Conservation (phyloP, 331 rosid genomes). For the Quercus phellos region DNA sequence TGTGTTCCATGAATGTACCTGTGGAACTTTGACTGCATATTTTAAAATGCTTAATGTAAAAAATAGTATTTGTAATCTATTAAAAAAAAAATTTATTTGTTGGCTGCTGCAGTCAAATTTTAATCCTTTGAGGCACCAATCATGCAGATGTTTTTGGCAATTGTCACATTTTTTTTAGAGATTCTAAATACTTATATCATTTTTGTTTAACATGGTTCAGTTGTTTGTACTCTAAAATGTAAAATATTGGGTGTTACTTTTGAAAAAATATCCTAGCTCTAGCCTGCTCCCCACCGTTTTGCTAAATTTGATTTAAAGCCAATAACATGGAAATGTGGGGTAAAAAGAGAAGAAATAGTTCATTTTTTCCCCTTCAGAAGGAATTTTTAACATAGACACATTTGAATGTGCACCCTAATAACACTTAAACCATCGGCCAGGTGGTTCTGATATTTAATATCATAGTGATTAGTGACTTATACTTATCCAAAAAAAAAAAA, state of each 20-base stretch:
- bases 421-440: background rate
- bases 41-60: background rate
- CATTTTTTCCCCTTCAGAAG: background rate
- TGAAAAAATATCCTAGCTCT: background rate
- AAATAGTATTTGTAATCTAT: background rate
- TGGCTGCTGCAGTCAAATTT: no score
- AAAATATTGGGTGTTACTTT: background rate
- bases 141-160: background rate
- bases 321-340: no score
- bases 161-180: background rate
- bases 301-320: background rate
- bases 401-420: background rate
- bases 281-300: background rate
- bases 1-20: background rate
- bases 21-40: background rate
- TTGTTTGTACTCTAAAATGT: background rate
- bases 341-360: no score
- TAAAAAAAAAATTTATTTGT: background rate
- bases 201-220: background rate
- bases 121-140: no score
- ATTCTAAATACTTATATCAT: background rate
- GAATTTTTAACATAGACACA: background rate
- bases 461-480: background rate
- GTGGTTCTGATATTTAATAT: no score
- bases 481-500: no score